Evolutionary conservation across 176 grass and related monocot species (phyloP).

Genomic region (Alopecurus myosuroides): DNA sequence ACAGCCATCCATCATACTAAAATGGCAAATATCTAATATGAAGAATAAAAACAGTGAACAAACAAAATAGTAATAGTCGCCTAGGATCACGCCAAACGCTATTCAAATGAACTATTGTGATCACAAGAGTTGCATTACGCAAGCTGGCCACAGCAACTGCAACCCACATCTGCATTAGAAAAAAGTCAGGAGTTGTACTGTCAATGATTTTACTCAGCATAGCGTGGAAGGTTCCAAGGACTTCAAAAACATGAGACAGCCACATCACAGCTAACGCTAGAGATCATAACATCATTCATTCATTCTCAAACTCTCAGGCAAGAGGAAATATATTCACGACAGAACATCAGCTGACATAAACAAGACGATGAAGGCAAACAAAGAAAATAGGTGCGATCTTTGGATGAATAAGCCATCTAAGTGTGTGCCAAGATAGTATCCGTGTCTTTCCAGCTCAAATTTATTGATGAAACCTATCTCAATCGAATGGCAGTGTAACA

Average conservation of each 20-base stretch:
- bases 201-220: constrained; percentile 25
- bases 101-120: constrained; percentile 89
- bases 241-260: constrained; percentile 4
- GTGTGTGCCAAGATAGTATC: not conserved
- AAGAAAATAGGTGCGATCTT: not conserved
- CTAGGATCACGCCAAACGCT: constrained; percentile 94
- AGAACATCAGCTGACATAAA: not conserved
- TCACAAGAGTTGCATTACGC: constrained; percentile 95
- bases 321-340: constrained; percentile 16
- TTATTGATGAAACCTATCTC: not conserved
- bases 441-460: not conserved
- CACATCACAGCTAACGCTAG: constrained; percentile 4
- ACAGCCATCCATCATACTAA: not conserved
- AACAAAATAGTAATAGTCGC: constrained; percentile 24
- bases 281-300: not conserved
- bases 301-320: not conserved
- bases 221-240: constrained; percentile 22
- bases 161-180: constrained; percentile 80
- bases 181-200: not conserved
- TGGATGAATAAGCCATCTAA: not conserved
- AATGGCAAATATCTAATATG: not conserved
- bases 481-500: not conserved
- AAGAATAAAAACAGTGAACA: not conserved
- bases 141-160: constrained; percentile 86
- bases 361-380: not conserved